phyloP scores from a whole-genome alignment of 768 basidiomycete genomes.

The Guyanaporus albipodus region DNA sequence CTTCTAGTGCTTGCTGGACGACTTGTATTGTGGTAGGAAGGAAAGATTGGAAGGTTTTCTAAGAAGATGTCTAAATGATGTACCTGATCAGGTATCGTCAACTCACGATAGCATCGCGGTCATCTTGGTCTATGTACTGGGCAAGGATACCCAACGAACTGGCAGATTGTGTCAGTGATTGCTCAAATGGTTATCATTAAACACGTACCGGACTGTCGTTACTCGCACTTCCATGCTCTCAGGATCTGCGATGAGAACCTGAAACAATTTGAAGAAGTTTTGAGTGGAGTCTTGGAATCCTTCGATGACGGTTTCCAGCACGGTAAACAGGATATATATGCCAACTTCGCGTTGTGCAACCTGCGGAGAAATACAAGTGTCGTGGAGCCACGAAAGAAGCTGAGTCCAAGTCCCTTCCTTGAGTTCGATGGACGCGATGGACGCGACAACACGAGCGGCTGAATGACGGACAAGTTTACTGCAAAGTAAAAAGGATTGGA shows the following conservation, averaged over 20 bases:
- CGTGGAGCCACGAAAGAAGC: conserved; percentile 83
- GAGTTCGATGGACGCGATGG: conserved; percentile 88
- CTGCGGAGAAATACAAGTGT: conserved; percentile 64
- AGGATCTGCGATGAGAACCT: conserved; percentile 66
- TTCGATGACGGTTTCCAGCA: conserved; percentile 88
- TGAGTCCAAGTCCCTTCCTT: conserved; percentile 75
- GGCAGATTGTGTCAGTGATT: conserved; percentile 5
- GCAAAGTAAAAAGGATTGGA: conserved; percentile 11
- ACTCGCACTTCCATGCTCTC: conserved; percentile 89
- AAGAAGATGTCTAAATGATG: conserved; percentile 1
- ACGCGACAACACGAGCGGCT: conserved; percentile 86
- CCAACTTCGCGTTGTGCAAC: conserved; percentile 88
- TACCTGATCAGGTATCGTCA: neutral
- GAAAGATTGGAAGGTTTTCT: conserved; percentile 86
- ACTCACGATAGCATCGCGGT: conserved; percentile 83
- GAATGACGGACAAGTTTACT: conserved; percentile 92
- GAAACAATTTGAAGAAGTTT: conserved; percentile 78
- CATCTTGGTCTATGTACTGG: conserved; percentile 85
- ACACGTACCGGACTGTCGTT: conserved; percentile 71
- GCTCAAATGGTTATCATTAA: neutral
- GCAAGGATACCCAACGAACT: conserved; percentile 90
- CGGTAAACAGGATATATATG: conserved; percentile 82
- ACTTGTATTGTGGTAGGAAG: conserved; percentile 88
- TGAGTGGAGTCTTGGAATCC: conserved; percentile 76
- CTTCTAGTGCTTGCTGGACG: conserved; percentile 77